Base-by-base conservation (phyloP, 768 basidiomycete species). In the Kwoniella newhampshirensis region DNA sequence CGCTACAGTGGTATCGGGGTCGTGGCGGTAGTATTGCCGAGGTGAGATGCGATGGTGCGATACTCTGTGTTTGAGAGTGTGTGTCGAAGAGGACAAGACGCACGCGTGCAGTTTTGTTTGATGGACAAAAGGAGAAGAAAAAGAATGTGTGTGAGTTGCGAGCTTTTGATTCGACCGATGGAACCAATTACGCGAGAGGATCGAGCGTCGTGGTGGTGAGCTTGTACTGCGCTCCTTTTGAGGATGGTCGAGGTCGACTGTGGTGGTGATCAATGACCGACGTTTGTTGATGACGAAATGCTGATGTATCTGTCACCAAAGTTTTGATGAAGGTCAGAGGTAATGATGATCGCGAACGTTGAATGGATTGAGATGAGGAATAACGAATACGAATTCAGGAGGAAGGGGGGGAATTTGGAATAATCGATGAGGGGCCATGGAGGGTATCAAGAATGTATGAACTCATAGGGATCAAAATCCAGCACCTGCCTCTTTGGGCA, bases 351-450 rank as follows among this genome's bases (percentile, higher is more conserved):
- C 13, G 32, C 13, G 32, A 32, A 6, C 32, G 6, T 6, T 32
- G 6, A 13, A 32, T 32, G 13, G 32, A 32, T 6, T 32, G 6
- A 32, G 13, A 32, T 32, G 13, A 32, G 23, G 5, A 28, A 8
- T 3, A 32, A 17, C 9, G 11, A 27, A 32, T 21, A 26, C 47
- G 47, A 48, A 30, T 20, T 48, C 28, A 48, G 43, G 37, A 32
- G 30, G 36, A 21, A 12, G n/a, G 50, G 35, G 28, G 49, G 23
- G 56, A 51, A 58, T 56, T 42, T 39, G 43, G 54, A 56, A 56
- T 56, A 56, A 50, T 23, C 17, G n/a, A 43, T 43, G 15, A 39
- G 32, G 32, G 46, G 21, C 47, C 4, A 26, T 32, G 36, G 27
- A 30, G 47, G 27, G 30, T 6, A 18, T 25, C 7, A 32, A 32